A percentile compares a stretch with the other conserved stretches of the same genome.
Evolutionary conservation across 2,329 filamentous ascomycete species (phyloP).

Genomic region (Colletotrichum melonis): DNA sequence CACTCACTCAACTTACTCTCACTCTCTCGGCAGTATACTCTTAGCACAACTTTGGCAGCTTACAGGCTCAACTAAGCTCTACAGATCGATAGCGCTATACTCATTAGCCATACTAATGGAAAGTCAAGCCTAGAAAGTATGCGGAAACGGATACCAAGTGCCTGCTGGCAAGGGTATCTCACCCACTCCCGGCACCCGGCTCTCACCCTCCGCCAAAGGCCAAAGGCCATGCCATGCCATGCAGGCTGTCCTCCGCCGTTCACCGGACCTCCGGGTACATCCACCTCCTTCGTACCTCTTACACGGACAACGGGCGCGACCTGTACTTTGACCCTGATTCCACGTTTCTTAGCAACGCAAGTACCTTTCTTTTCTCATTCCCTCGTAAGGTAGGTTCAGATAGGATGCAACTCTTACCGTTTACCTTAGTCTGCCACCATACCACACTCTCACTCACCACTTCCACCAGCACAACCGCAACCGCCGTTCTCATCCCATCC

Average conservation of each 20-base stretch:
- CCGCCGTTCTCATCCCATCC: slow-evolving; percentile 31
- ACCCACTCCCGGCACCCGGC: slow-evolving; percentile 27
- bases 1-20: not conserved
- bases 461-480: not conserved
- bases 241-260: not conserved
- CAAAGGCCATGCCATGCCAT: not conserved
- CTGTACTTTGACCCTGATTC: not conserved
- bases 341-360: not conserved
- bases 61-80: not conserved
- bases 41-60: not conserved
- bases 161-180: slow-evolving; percentile 1
- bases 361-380: not conserved
- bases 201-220: slow-evolving; percentile 12
- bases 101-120: not conserved
- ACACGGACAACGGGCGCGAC: not conserved
- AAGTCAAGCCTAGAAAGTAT: not conserved
- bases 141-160: not conserved
- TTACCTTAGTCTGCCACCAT: not conserved
- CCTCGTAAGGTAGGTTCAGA: too few species aligned
- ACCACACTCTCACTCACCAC: not conserved
- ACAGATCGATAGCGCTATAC: not conserved
- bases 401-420: not conserved
- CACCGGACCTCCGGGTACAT: slow-evolving; percentile 35
- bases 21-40: not conserved
- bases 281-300: slow-evolving; percentile 7